Base-by-base conservation (phyloP, 208 protist species). In the Crithidia brevicula region DNA sequence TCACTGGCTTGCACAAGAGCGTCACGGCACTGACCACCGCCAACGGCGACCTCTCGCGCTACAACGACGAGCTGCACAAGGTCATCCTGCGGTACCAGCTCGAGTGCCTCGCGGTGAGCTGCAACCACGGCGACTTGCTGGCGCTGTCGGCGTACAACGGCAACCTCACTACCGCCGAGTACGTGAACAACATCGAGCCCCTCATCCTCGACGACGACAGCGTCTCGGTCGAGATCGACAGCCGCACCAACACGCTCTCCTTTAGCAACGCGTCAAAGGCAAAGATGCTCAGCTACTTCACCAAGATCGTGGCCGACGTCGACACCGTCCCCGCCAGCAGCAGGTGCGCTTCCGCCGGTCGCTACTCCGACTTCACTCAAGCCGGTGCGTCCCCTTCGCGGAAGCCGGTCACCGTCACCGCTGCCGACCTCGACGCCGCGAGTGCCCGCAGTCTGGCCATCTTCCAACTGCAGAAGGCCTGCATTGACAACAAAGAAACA, bases 141-240 rank as follows among this genome's bases (percentile, higher is more conserved):
- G 67, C 68, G n/a, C 72, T 95, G 38, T 52, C 74, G 20, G 71
- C 76, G 36, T 67, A 79, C 53, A 75, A 72, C 61, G 62, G 61
- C 25, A 57, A 60, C 38, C 66, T 83, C 42, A 78, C 81, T 18
- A 75, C 86, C 11, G 70, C 62, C 15, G 72, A 77, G 42, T 95
- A 91, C 68, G 67, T 95, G 25, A 68, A 81, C 68, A 71, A 65
- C 42, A 74, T 91, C 46, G 82, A 92, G 65, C 82, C 82, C 16
- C 77, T 77, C 49, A 82, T 95, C 47, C 72, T 92, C 8, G 75
- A 83, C 52, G 82, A 92, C 49, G 77, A 73, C 2, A 70, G 66
- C 4, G 79, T 91, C 20, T 60, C 81, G 1, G 81, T 92, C 7
- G 86, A 91, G 42, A 86, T 95, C 33, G 85, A 95, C 66, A 82